A percentile compares a stretch with the other conserved stretches of the same genome.
These are phyloP conservation scores for Nepenthes gracilis DNA, from an alignment of 148 eudicot genomes.

Conservation along the genomic window DNA sequence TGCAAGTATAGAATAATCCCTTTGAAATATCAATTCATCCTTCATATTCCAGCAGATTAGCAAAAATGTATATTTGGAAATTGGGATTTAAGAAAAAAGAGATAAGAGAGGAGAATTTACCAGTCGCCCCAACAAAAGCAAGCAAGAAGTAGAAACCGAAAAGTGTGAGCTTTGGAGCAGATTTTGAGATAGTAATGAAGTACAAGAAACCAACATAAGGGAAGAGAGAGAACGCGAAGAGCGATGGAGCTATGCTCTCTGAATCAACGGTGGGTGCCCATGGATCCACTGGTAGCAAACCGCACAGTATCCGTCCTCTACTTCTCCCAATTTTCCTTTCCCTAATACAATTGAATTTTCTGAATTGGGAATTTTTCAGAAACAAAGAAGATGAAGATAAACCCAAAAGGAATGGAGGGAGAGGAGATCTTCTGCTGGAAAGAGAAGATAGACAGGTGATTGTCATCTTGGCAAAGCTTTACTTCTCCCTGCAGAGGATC, in stretches of 20 bases:
- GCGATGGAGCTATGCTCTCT: constrained; percentile 90
- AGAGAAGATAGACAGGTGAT: constrained; percentile 50
- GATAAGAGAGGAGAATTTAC: constrained; percentile 18
- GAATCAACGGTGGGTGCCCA: constrained; percentile 93
- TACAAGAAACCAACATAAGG: constrained; percentile 92
- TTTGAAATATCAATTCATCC: no score
- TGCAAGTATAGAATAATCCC: constrained; percentile 2
- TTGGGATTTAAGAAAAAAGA: background rate
- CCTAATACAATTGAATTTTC: no score
- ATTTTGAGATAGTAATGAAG: constrained; percentile 75
- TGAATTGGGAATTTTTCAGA: no score
- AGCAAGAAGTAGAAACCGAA: constrained; percentile 99
- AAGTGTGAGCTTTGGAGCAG: constrained; percentile 84
- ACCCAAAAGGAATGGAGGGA: no score
- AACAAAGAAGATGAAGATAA: no score
- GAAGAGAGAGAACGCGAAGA: constrained; percentile 84
- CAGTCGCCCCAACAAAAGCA: constrained; percentile 97
- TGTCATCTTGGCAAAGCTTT: no score
- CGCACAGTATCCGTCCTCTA: constrained; percentile 24
- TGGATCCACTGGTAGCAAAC: constrained; percentile 69
- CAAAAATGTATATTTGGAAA: background rate
- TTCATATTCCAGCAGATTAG: no score
- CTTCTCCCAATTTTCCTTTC: constrained; percentile 6
- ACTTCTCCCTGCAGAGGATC: no score
- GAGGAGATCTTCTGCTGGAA: no score